Conservation (phyloP, 495 filamentous ascomycete species). For the Wilcoxina mikolae region DNA sequence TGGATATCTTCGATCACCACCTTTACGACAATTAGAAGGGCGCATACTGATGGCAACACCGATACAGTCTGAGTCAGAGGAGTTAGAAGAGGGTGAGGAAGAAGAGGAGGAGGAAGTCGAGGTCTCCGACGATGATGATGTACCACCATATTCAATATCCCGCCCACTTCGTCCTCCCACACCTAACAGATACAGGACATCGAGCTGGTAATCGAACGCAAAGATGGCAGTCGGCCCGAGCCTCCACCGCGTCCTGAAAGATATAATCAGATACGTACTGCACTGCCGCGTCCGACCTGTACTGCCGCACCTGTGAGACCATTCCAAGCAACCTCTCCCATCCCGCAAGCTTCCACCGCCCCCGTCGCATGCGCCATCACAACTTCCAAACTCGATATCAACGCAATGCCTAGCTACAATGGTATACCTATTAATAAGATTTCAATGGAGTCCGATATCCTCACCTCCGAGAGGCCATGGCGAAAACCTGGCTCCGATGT, state of each 20-base stretch:
- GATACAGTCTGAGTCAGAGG: constrained; percentile 24
- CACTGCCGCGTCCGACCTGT: constrained; percentile 42
- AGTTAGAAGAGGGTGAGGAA: constrained; percentile 38
- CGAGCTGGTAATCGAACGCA: constrained; percentile 81
- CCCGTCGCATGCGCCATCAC: constrained; percentile 39
- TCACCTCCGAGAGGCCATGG: constrained; percentile 66
- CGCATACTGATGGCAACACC: background rate
- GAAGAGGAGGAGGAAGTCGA: constrained; percentile 52
- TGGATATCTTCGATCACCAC: background rate
- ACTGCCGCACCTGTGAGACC: constrained; percentile 15
- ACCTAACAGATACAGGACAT: constrained; percentile 49
- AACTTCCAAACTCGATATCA: constrained; percentile 68
- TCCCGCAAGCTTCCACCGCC: constrained; percentile 29
- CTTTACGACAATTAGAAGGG: background rate
- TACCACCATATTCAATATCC: constrained; percentile 1
- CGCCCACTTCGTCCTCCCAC: constrained; percentile 4
- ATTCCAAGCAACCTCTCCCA: constrained; percentile 1
- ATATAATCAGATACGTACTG: constrained; percentile 52
- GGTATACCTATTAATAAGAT: constrained; percentile 72
- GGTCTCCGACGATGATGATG: constrained; percentile 40
- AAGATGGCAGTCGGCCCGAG: constrained; percentile 60
- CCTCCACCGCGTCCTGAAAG: constrained; percentile 41
- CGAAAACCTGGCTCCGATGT: constrained; percentile 87
- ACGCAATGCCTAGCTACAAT: constrained; percentile 66
- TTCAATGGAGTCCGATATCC: constrained; percentile 56